Percentiles rank a stretch among this genome's conserved stretches.
These are phyloP conservation scores for Macrophomina pseudophaseolina DNA, from an alignment of 2,329 filamentous ascomycete species.

Conservation along the genomic window DNA sequence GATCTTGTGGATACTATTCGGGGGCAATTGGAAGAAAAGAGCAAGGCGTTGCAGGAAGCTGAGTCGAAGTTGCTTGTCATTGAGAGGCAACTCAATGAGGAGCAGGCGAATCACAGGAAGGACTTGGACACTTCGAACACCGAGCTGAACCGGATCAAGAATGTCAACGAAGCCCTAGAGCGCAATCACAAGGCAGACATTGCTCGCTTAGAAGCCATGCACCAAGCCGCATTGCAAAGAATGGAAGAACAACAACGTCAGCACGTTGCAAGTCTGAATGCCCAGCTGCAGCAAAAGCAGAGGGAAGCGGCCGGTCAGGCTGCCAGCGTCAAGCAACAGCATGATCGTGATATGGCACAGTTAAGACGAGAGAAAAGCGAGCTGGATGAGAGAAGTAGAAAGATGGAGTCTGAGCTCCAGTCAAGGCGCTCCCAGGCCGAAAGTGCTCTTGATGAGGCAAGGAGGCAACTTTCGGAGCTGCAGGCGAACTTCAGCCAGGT, in stretches of 20 bases:
- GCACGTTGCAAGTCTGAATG: constrained; percentile 44
- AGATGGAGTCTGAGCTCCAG: constrained; percentile 33
- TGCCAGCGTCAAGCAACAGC: constrained; percentile 40
- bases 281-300: constrained; percentile 39
- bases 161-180: constrained; percentile 73
- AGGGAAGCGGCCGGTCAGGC: constrained; percentile 38
- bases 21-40: constrained; percentile 75
- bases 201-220: constrained; percentile 52
- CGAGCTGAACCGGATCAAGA: constrained; percentile 61
- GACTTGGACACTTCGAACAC: constrained; percentile 58
- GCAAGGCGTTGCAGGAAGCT: constrained; percentile 61
- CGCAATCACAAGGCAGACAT: constrained; percentile 71
- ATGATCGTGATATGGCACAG: constrained; percentile 40
- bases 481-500: constrained; percentile 46
- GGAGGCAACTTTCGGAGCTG: constrained; percentile 47
- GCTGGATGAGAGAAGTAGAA: constrained; percentile 35
- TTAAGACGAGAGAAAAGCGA: constrained; percentile 34
- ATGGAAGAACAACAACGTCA: constrained; percentile 56
- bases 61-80: constrained; percentile 61
- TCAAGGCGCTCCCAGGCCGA: constrained; percentile 31
- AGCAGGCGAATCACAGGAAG: constrained; percentile 73
- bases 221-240: constrained; percentile 41
- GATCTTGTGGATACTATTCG: constrained; percentile 88
- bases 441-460: constrained; percentile 15
- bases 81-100: constrained; percentile 68